A percentile compares a stretch with the other conserved stretches of the same genome.
Conservation (phyloP, 208 protist species). For the Crithidia thermophila region DNA sequence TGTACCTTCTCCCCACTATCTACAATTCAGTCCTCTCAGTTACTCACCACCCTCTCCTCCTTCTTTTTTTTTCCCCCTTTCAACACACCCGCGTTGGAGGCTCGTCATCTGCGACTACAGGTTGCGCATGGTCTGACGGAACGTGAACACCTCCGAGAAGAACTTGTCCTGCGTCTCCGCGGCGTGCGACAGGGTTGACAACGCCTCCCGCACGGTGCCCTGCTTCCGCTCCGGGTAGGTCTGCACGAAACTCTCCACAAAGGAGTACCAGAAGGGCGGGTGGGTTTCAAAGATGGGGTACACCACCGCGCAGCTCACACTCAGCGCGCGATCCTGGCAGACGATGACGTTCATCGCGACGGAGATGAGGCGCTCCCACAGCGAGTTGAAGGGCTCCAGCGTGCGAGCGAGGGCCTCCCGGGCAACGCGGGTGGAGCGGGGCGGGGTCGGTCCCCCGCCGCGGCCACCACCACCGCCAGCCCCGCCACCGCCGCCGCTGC, state of each 20-base stretch:
- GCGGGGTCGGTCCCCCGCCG: constrained; percentile 1
- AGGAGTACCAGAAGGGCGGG: constrained; percentile 82
- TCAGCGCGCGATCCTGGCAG: constrained; percentile 77
- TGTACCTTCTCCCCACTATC: no score
- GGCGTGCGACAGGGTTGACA: constrained; percentile 62
- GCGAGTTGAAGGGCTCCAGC: constrained; percentile 64
- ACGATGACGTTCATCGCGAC: constrained; percentile 86
- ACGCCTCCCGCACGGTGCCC: constrained; percentile 59
- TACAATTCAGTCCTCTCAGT: no score
- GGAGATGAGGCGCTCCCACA: constrained; percentile 76
- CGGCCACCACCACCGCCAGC: constrained; percentile 19
- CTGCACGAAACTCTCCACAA: constrained; percentile 69
- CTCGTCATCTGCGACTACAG: no score
- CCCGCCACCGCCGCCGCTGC: constrained; percentile 15
- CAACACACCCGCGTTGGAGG: no score
- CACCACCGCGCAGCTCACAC: constrained; percentile 67
- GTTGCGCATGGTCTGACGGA: constrained; percentile 69
- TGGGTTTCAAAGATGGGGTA: constrained; percentile 86
- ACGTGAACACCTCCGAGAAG: constrained; percentile 81
- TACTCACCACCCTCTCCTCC: no score
- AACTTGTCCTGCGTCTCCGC: constrained; percentile 75
- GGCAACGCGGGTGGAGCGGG: constrained; percentile 36
- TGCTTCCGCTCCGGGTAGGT: constrained; percentile 75
- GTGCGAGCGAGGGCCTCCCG: constrained; percentile 53
- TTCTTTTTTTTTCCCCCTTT: no score